Conservation (phyloP, 2,329 filamentous ascomycete genomes). For the Calonectria naviculata region DNA sequence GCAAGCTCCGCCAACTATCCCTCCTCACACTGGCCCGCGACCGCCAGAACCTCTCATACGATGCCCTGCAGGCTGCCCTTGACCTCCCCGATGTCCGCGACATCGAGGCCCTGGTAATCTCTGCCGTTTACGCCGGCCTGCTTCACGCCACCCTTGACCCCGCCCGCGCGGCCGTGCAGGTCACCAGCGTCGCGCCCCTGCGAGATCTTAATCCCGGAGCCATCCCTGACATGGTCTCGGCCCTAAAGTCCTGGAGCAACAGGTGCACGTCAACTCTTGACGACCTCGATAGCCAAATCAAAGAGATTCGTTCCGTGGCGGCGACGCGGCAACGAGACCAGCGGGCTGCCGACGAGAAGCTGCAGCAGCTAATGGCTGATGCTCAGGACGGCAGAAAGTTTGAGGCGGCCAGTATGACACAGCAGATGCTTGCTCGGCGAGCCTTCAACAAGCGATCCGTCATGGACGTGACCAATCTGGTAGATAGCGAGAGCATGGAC, state of each 20-base stretch:
- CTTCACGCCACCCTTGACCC: conserved; percentile 87
- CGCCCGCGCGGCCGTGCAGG: conserved; percentile 76
- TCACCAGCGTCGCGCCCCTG: conserved; percentile 84
- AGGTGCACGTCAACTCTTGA: conserved; percentile 80
- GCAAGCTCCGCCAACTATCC: conserved; percentile 92
- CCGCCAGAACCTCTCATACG: conserved; percentile 77
- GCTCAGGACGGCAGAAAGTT: conserved; percentile 54
- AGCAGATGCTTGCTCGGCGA: conserved; percentile 41
- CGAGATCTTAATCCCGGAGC: conserved; percentile 84
- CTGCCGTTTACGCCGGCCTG: conserved; percentile 87
- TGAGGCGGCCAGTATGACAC: conserved; percentile 29
- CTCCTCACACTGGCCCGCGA: conserved; percentile 83
- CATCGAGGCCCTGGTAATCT: conserved; percentile 88
- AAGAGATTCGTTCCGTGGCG: conserved; percentile 70
- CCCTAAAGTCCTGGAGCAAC: conserved; percentile 80
- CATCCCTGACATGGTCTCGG: conserved; percentile 74
- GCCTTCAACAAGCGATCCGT: conserved; percentile 49
- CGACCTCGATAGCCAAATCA: conserved; percentile 82
- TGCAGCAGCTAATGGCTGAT: conserved; percentile 61
- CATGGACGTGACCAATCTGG: conserved; percentile 55
- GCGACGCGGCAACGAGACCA: conserved; percentile 62
- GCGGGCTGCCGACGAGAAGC: conserved; percentile 56
- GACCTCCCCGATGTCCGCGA: conserved; percentile 74
- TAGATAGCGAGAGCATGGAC: conserved; percentile 65
- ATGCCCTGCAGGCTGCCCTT: conserved; percentile 73